Conservation (phyloP, 306 rosid species). For the Calophaca sinica region DNA sequence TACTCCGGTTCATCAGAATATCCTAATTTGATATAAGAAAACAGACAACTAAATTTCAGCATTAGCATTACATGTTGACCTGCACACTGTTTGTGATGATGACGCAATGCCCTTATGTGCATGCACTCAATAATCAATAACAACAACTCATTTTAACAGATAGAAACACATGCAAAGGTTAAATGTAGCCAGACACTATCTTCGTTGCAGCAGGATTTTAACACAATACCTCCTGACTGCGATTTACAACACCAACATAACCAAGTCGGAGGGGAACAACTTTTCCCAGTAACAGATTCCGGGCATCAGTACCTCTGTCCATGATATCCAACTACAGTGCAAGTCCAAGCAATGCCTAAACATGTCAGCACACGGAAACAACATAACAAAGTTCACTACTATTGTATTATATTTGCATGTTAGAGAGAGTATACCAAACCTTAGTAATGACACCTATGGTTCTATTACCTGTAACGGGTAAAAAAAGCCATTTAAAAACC, state of each 20-base stretch:
- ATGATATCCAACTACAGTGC: slow-evolving; percentile 84
- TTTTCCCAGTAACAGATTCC: slow-evolving; percentile 89
- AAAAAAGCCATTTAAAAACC: background rate
- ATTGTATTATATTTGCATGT: background rate
- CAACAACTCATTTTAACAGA: slow-evolving; percentile 19
- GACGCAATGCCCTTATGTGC: background rate
- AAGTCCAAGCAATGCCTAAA: slow-evolving; percentile 34
- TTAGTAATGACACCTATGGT: slow-evolving; percentile 96
- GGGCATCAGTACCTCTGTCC: slow-evolving; percentile 99
- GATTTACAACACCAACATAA: slow-evolving; percentile 92
- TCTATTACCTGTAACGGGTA: slow-evolving; percentile 72
- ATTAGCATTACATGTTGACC: slow-evolving; percentile 42
- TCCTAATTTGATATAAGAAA: slow-evolving; percentile 63
- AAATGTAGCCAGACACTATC: slow-evolving; percentile 21
- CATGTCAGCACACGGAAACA: slow-evolving; percentile 45
- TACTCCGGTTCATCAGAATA: slow-evolving; percentile 75
- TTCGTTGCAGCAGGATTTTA: slow-evolving; percentile 14
- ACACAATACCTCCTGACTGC: slow-evolving; percentile 90
- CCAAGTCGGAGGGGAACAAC: slow-evolving; percentile 93
- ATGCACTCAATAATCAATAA: background rate
- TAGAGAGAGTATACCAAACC: slow-evolving; percentile 53
- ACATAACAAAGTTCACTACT: slow-evolving; percentile 23
- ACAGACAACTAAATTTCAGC: slow-evolving; percentile 47
- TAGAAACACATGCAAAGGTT: slow-evolving; percentile 12
- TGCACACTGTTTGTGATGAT: slow-evolving; percentile 14